phyloP scores from a whole-genome alignment of 1,284 basidiomycete species.

The Entoloma clypeatum region DNA sequence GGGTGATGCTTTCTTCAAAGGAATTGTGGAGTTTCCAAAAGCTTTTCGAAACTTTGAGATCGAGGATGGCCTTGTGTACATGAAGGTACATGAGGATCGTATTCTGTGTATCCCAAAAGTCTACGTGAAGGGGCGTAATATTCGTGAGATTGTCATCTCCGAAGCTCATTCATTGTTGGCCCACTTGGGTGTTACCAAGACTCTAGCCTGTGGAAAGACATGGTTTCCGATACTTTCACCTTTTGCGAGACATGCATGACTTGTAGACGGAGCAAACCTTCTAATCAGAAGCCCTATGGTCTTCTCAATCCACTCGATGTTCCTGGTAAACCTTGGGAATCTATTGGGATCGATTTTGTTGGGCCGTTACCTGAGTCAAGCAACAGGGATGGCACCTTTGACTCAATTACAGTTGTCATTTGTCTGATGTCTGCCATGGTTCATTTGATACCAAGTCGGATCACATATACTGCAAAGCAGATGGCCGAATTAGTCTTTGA shows the following conservation, averaged over 20 bases:
- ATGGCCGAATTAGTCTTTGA: slow-evolving; percentile 37
- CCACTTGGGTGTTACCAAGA: slow-evolving; percentile 32
- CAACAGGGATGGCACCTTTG: slow-evolving; percentile 16
- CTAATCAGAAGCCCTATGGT: slow-evolving; percentile 30
- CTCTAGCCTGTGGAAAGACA: slow-evolving; percentile 29
- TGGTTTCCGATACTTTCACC: slow-evolving; percentile 21
- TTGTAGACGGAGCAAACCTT: slow-evolving; percentile 26
- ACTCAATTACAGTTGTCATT: slow-evolving; percentile 29
- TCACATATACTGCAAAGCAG: slow-evolving; percentile 31
- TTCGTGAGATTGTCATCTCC: slow-evolving; percentile 29
- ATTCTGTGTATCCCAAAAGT: slow-evolving; percentile 33
- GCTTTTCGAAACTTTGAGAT: slow-evolving; percentile 27
- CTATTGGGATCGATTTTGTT: slow-evolving; percentile 38
- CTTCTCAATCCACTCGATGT: slow-evolving; percentile 30
- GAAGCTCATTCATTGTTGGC: slow-evolving; percentile 32
- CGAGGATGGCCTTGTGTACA: slow-evolving; percentile 21
- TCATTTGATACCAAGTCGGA: slow-evolving; percentile 29
- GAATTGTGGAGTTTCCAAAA: slow-evolving; percentile 21
- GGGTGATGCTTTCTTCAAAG: slow-evolving; percentile 23
- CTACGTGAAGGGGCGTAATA: slow-evolving; percentile 11
- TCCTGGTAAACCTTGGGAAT: slow-evolving; percentile 29
- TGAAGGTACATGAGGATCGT: slow-evolving; percentile 12
- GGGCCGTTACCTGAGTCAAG: slow-evolving; percentile 20
- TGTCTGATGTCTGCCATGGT: slow-evolving; percentile 34
- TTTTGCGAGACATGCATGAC: slow-evolving; percentile 29